Percentiles rank a stretch among this genome's conserved stretches.
Conservation (phyloP, 805 yeast species). For the Lipomyces lipofer region DNA sequence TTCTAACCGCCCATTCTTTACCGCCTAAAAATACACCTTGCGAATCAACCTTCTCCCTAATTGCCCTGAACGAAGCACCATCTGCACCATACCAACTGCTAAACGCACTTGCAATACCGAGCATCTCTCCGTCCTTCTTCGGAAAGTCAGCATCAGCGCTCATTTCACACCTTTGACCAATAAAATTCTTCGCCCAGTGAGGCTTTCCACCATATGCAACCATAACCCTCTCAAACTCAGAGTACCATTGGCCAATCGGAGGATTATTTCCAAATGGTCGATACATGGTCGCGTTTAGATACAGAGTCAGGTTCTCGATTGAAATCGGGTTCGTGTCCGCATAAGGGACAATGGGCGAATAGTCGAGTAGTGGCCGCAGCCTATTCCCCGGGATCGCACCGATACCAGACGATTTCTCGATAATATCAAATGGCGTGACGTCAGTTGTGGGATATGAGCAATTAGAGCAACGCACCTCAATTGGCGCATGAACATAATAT, state of each 20-base stretch:
- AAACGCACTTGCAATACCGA: conserved; percentile 71
- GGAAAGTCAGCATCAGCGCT: conserved; percentile 40
- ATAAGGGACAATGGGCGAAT: conserved; percentile 67
- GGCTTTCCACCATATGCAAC: conserved; percentile 86
- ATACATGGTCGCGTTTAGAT: conserved; percentile 91
- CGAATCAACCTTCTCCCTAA: conserved; percentile 75
- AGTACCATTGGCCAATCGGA: conserved; percentile 74
- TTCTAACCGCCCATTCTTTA: conserved; percentile 75
- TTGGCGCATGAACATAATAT: conserved; percentile 89
- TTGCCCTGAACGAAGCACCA: conserved; percentile 57
- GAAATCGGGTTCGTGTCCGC: conserved; percentile 51
- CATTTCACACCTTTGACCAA: conserved; percentile 51
- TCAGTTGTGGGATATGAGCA: conserved; percentile 45
- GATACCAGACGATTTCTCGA: conserved; percentile 18
- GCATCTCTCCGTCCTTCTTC: conserved; percentile 67
- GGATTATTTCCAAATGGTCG: conserved; percentile 84
- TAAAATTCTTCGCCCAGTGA: conserved; percentile 97
- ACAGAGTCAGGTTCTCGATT: conserved; percentile 78
- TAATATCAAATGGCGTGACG: conserved; percentile 15
- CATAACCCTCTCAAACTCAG: conserved; percentile 76
- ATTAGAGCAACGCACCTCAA: conserved; percentile 91
- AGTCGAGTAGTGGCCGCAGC: conserved; percentile 77
- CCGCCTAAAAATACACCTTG: conserved; percentile 77
- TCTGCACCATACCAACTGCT: conserved; percentile 79
- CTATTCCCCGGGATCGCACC: conserved; percentile 88